Conservation (phyloP, 176 grass and related monocot species). For the Alloteropsis semialata region DNA sequence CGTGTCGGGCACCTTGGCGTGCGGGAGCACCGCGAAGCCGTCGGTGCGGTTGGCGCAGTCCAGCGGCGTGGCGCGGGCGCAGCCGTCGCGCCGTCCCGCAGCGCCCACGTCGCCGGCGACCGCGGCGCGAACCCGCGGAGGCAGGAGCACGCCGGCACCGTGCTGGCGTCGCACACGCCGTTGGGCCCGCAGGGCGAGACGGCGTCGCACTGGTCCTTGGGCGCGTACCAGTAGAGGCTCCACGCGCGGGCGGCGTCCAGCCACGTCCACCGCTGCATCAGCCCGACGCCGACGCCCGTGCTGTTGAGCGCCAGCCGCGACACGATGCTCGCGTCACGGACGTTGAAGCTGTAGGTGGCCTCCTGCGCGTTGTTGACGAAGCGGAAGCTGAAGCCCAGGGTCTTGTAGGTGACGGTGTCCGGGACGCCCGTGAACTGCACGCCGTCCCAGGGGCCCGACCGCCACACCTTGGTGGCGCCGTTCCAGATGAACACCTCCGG, state of each 20-base stretch:
- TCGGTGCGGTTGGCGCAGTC: slow-evolving; percentile 48
- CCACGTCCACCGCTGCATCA: slow-evolving; percentile 55
- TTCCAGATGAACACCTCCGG: slow-evolving; percentile 55
- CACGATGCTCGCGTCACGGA: slow-evolving; percentile 21
- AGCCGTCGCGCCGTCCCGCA: slow-evolving; percentile 31
- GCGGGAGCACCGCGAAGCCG: slow-evolving; percentile 38
- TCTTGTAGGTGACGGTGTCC: slow-evolving; percentile 26
- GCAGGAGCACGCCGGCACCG: slow-evolving; percentile 36
- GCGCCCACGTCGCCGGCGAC: slow-evolving; percentile 36
- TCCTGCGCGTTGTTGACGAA: slow-evolving; percentile 39
- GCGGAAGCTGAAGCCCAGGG: slow-evolving; percentile 33
- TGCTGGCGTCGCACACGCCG: slow-evolving; percentile 39
- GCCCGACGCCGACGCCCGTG: slow-evolving; percentile 4
- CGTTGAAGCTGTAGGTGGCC: slow-evolving; percentile 54
- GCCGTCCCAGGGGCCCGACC: slow-evolving; percentile 55
- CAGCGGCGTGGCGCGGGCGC: slow-evolving; percentile 39
- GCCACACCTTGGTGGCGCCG: slow-evolving; percentile 25
- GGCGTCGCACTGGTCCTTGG: slow-evolving; percentile 60
- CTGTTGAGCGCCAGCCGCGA: slow-evolving; percentile 37
- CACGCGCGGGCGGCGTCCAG: slow-evolving; percentile 3
- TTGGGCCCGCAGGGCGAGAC: slow-evolving; percentile 39
- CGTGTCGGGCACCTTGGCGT: slow-evolving; percentile 60
- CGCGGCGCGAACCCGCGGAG: slow-evolving; percentile 44
- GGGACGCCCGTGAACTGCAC: slow-evolving; percentile 66
- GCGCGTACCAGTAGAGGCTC: slow-evolving; percentile 61